phyloP scores from a whole-genome alignment of 352 stramenopile species.

The Phytophthora tentaculata region DNA sequence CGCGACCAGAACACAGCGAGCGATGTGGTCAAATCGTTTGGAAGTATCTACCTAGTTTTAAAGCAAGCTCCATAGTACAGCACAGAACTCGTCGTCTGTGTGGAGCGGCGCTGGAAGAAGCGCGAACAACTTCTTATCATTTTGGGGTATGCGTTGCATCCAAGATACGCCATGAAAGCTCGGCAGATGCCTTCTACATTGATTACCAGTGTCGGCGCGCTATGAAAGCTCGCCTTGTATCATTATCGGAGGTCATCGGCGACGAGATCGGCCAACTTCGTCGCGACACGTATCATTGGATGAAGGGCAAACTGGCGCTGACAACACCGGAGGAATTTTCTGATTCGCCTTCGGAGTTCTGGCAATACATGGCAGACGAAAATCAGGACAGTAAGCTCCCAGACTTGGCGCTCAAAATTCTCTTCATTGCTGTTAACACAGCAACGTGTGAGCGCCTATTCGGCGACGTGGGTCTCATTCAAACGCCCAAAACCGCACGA shows the following conservation, averaged over 20 bases:
- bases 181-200: not conserved
- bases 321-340: not conserved
- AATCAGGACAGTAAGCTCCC: not conserved
- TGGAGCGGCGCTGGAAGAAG: conserved; percentile 3
- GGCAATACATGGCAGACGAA: conserved; percentile 8
- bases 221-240: conserved; percentile 9
- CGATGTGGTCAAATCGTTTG: conserved; percentile 17
- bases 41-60: conserved; percentile 5
- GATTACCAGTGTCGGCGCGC: not conserved
- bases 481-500: conserved; percentile 5
- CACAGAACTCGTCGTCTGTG: not conserved
- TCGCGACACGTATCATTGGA: conserved; percentile 3
- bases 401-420: conserved; percentile 7
- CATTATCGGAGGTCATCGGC: conserved; percentile 10
- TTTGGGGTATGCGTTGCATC: conserved; percentile 10
- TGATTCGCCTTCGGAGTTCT: conserved; percentile 7
- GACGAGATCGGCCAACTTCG: not conserved
- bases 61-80: not conserved
- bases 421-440: conserved; percentile 12
- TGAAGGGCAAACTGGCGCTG: not conserved
- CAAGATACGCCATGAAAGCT: not conserved
- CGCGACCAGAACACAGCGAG: conserved; percentile 9
- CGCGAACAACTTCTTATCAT: conserved; percentile 15
- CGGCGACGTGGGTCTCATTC: conserved; percentile 7
- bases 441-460: conserved; percentile 15